Evolutionary conservation across 2,329 filamentous ascomycete species (phyloP).

Genomic region (Cladosporium colombiae): DNA sequence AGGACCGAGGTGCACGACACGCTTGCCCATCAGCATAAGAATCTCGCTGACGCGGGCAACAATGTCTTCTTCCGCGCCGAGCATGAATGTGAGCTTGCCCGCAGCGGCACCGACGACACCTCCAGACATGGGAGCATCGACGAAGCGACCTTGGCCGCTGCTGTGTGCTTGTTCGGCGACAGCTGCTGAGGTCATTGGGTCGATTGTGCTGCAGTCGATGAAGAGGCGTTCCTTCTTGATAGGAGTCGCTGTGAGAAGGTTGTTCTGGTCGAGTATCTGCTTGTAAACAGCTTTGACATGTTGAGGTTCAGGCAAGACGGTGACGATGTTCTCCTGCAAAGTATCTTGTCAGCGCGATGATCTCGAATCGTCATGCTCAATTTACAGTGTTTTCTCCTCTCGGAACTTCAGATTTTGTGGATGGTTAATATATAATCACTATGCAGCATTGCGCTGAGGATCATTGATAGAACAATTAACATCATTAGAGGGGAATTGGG

Average conservation of each 20-base stretch:
- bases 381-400: not conserved
- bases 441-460: constrained; percentile 17
- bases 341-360: constrained; percentile 33
- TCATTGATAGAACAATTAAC: constrained; percentile 19
- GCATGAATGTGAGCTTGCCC: constrained; percentile 93
- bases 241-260: constrained; percentile 51
- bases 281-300: constrained; percentile 84
- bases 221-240: constrained; percentile 67
- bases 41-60: constrained; percentile 67
- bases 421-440: constrained; percentile 20
- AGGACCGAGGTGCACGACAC: constrained; percentile 79
- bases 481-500: constrained; percentile 20
- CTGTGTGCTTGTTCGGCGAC: constrained; percentile 71
- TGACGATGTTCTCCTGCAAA: constrained; percentile 77
- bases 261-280: constrained; percentile 66
- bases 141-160: constrained; percentile 71
- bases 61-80: constrained; percentile 66
- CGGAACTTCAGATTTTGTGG: constrained; percentile 19
- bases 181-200: constrained; percentile 77
- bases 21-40: constrained; percentile 80
- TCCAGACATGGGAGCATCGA: constrained; percentile 96
- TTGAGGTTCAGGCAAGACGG: constrained; percentile 82
- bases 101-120: constrained; percentile 88
- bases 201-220: constrained; percentile 96
- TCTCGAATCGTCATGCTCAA: not conserved